These are phyloP conservation scores for Conticribra guillardii DNA, from an alignment of 108 stramenopile genomes.

Conservation along the genomic window DNA sequence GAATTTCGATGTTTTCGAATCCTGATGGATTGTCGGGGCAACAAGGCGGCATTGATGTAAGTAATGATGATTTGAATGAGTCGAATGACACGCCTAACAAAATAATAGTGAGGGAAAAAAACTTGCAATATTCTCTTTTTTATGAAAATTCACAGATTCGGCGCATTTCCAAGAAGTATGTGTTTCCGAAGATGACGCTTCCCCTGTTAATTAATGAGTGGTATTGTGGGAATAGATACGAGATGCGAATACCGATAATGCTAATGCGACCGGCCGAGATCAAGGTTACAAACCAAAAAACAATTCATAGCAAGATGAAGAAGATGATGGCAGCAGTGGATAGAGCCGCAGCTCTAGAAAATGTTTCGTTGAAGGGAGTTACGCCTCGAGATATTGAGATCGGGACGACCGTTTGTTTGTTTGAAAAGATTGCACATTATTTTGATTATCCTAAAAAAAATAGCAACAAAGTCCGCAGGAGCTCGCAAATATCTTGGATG, in stretches of 20 bases:
- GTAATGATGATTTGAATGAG: too few relatives aligned
- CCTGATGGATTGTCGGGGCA: too few relatives aligned
- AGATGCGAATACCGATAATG: not conserved
- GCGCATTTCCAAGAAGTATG: not conserved
- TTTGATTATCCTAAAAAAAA: slow-evolving; percentile 2
- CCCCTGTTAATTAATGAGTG: not conserved
- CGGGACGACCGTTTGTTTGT: not conserved
- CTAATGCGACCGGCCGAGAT: slow-evolving; percentile 4
- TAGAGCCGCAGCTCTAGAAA: not conserved
- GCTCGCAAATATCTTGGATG: not conserved
- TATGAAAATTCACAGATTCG: not conserved
- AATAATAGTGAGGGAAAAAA: too few relatives aligned
- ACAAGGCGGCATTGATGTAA: too few relatives aligned
- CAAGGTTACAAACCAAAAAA: not conserved
- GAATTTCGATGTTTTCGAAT: too few relatives aligned
- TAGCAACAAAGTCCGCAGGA: not conserved
- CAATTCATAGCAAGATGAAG: not conserved
- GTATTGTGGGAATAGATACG: slow-evolving; percentile 8
- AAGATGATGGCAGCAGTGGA: not conserved
- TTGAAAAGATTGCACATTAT: not conserved
- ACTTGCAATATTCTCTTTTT: too few relatives aligned
- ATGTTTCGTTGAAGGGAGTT: not conserved
- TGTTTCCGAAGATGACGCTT: slow-evolving; percentile 14
- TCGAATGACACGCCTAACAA: too few relatives aligned
- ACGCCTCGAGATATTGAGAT: not conserved